Evolutionary conservation across 2,329 filamentous ascomycete genomes (phyloP).

Genomic region (Aspergillus awamori): DNA sequence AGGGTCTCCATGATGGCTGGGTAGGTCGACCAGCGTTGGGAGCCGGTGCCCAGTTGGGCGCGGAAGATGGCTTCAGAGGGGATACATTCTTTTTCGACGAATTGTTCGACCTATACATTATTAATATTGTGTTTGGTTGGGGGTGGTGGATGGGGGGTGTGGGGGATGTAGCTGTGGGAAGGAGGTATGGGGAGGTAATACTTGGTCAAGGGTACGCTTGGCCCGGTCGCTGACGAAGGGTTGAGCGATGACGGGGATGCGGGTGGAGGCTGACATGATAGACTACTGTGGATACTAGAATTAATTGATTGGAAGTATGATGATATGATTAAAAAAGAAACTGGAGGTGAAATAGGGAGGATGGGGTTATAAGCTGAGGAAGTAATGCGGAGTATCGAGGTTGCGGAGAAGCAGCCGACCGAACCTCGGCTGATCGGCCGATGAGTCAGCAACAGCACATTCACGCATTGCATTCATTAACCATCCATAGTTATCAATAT

Average conservation of each 20-base stretch:
- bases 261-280: conserved; percentile 54
- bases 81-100: conserved; percentile 94
- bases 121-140: conserved; percentile 8
- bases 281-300: not conserved
- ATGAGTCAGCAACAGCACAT: conserved; percentile 1
- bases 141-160: not conserved
- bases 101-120: conserved; percentile 72
- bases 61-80: conserved; percentile 79
- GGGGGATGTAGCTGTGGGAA: not conserved
- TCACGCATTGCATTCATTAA: not conserved
- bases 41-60: conserved; percentile 76
- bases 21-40: conserved; percentile 76
- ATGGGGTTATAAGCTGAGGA: not conserved
- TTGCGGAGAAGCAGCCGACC: conserved; percentile 36
- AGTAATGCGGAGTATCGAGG: conserved; percentile 22
- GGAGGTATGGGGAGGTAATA: conserved; percentile 35
- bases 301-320: not conserved
- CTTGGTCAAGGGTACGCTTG: conserved; percentile 78
- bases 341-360: not conserved
- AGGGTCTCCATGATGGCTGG: conserved; percentile 84
- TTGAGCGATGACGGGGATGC: conserved; percentile 61
- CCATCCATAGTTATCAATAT: too few relatives aligned
- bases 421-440: conserved; percentile 31
- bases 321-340: not conserved
- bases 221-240: conserved; percentile 79